Evolutionary conservation across 2,329 filamentous ascomycete genomes (phyloP).

Genomic region (Epichloe festucae): DNA sequence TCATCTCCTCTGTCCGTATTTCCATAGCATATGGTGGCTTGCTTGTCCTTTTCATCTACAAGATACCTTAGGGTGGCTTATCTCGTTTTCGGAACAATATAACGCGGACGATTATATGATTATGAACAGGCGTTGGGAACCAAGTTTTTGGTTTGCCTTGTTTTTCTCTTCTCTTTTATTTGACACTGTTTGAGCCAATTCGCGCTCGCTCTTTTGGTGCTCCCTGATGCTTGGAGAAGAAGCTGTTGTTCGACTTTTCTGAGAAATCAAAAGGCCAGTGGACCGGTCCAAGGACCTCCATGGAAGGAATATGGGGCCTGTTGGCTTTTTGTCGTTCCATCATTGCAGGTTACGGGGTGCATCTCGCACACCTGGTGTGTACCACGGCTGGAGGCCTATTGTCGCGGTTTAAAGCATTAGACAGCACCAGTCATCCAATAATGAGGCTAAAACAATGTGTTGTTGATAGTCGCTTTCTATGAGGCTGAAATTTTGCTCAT

Average conservation of each 20-base stretch:
- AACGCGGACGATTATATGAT: conserved; percentile 13
- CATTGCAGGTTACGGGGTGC: conserved; percentile 5
- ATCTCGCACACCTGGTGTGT: conserved; percentile 3
- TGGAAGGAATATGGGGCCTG: conserved; percentile 1
- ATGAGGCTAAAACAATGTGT: not conserved
- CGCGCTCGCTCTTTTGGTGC: not conserved
- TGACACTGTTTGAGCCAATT: conserved; percentile 1
- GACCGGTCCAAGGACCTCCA: not conserved
- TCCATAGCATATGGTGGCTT: not conserved
- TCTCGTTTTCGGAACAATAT: conserved; percentile 10
- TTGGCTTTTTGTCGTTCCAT: conserved; percentile 1
- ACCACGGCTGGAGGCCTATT: not conserved
- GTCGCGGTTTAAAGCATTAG: not conserved
- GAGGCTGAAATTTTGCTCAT: too few species aligned
- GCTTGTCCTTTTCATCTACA: conserved; percentile 8
- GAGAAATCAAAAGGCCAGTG: not conserved
- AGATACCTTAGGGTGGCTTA: conserved; percentile 18
- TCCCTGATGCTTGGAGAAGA: not conserved
- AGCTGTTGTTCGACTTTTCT: not conserved
- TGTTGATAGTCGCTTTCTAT: not conserved
- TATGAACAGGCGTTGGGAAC: conserved; percentile 14
- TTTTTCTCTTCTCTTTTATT: not conserved
- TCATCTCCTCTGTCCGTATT: not conserved
- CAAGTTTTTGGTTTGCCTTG: conserved; percentile 6
- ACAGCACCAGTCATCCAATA: not conserved